Evolutionary conservation across 2,329 filamentous ascomycete genomes (phyloP).

Genomic region (Colletotrichum musicola): DNA sequence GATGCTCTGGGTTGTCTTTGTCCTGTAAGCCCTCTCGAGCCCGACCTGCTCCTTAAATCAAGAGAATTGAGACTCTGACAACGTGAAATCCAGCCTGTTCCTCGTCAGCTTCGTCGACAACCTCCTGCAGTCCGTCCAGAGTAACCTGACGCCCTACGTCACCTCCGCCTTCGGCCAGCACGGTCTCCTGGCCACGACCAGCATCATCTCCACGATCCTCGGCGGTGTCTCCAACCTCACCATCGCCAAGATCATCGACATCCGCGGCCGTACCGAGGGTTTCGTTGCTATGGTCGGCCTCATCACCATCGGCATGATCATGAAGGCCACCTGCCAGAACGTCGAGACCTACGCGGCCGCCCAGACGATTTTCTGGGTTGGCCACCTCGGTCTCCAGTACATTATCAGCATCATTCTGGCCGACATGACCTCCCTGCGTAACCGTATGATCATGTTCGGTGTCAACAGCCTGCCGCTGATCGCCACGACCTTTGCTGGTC

Average conservation of each 20-base stretch:
- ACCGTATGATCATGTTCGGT: slow-evolving; percentile 57
- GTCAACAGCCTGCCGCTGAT: slow-evolving; percentile 60
- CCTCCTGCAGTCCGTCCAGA: slow-evolving; percentile 51
- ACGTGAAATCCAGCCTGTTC: slow-evolving; percentile 48
- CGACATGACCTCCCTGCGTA: slow-evolving; percentile 57
- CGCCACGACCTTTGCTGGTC: slow-evolving; percentile 59
- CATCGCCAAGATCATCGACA: slow-evolving; percentile 63
- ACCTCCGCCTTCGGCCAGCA: slow-evolving; percentile 75
- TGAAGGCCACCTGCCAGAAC: slow-evolving; percentile 72
- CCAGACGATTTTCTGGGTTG: slow-evolving; percentile 74
- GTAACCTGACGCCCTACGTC: slow-evolving; percentile 72
- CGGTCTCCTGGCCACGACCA: slow-evolving; percentile 74
- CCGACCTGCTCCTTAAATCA: no score
- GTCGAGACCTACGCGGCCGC: slow-evolving; percentile 71
- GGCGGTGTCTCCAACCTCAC: slow-evolving; percentile 54
- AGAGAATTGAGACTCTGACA: neutral
- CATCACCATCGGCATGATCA: slow-evolving; percentile 66
- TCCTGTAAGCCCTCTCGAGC: slow-evolving; percentile 46
- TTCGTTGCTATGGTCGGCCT: slow-evolving; percentile 58
- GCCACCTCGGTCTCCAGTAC: slow-evolving; percentile 58
- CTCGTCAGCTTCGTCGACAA: slow-evolving; percentile 54
- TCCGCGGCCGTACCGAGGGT: slow-evolving; percentile 62
- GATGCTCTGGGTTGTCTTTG: slow-evolving; percentile 54
- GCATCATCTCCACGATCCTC: slow-evolving; percentile 67
- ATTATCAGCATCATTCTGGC: slow-evolving; percentile 57